A percentile compares a stretch with the other conserved stretches of the same genome.
phyloP scores from a whole-genome alignment of 192 early-diverging fungal species.

The Mortierella antarctica region DNA sequence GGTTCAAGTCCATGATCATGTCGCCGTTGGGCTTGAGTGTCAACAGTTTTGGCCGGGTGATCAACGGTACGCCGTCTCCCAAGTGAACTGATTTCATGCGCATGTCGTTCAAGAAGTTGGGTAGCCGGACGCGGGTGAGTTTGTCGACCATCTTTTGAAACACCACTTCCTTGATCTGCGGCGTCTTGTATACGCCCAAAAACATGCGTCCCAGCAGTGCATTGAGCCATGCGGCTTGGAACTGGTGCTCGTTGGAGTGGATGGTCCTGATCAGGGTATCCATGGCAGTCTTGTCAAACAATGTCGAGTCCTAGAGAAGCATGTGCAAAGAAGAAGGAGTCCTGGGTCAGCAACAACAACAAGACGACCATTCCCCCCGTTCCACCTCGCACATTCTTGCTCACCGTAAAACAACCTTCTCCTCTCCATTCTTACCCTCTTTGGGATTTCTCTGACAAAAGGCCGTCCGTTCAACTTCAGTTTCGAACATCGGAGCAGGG shows the following conservation, averaged over 20 bases:
- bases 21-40: conserved; percentile 78
- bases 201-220: conserved; percentile 85
- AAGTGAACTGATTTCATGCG: conserved; percentile 78
- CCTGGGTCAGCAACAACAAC: background rate
- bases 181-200: conserved; percentile 73
- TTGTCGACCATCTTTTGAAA: conserved; percentile 73
- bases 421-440: conserved; percentile 24
- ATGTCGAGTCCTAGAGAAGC: conserved; percentile 41
- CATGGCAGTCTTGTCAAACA: conserved; percentile 57
- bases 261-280: conserved; percentile 60
- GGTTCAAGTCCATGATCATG: conserved; percentile 75
- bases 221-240: conserved; percentile 81
- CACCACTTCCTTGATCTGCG: conserved; percentile 66
- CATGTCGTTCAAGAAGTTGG: conserved; percentile 84
- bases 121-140: conserved; percentile 67
- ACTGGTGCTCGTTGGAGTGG: conserved; percentile 63
- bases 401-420: background rate
- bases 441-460: conserved; percentile 40
- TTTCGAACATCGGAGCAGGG: conserved; percentile 75
- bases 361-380: background rate
- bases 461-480: conserved; percentile 46
- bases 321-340: background rate
- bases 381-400: background rate
- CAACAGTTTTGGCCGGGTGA: conserved; percentile 81
- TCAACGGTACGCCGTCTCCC: conserved; percentile 81